Conservation (phyloP, 2,329 filamentous ascomycete species). For the Tolypocladium capitatum region DNA sequence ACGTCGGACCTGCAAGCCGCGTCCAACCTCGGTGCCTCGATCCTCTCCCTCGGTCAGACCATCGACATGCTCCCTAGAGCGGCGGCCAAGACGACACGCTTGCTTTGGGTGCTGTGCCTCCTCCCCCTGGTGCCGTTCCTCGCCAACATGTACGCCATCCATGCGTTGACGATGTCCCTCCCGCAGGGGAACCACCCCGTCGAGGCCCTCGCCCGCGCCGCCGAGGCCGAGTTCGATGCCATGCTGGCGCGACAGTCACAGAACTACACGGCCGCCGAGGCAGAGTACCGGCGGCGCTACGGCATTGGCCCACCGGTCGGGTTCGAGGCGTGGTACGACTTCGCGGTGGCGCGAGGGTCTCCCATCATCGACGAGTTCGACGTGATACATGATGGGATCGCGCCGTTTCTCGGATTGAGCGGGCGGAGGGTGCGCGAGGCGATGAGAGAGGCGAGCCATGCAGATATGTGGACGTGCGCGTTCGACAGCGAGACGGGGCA, state of each 20-base stretch:
- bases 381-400: conserved; percentile 23
- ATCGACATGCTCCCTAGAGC: conserved; percentile 16
- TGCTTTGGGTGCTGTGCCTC: conserved; percentile 18
- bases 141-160: conserved; percentile 13
- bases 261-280: conserved; percentile 18
- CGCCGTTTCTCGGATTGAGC: conserved; percentile 26
- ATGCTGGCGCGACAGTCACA: conserved; percentile 23
- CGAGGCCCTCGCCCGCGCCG: conserved; percentile 16
- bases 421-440: conserved; percentile 17
- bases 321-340: conserved; percentile 32
- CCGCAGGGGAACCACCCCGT: conserved; percentile 19
- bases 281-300: conserved; percentile 32
- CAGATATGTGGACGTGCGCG: conserved; percentile 24
- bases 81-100: conserved; percentile 9
- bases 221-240: conserved; percentile 15
- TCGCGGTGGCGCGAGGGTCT: conserved; percentile 24
- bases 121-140: conserved; percentile 18
- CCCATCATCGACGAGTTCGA: conserved; percentile 39
- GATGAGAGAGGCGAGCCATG: conserved; percentile 14
- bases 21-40: conserved; percentile 13
- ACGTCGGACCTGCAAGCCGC: conserved; percentile 13
- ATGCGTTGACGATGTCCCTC: background rate
- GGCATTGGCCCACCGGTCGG: conserved; percentile 28
- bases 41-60: conserved; percentile 18
- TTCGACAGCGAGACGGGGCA: conserved; percentile 12